Base-by-base conservation (phyloP, 495 filamentous ascomycete genomes). In the Aspergillus nidulans region DNA sequence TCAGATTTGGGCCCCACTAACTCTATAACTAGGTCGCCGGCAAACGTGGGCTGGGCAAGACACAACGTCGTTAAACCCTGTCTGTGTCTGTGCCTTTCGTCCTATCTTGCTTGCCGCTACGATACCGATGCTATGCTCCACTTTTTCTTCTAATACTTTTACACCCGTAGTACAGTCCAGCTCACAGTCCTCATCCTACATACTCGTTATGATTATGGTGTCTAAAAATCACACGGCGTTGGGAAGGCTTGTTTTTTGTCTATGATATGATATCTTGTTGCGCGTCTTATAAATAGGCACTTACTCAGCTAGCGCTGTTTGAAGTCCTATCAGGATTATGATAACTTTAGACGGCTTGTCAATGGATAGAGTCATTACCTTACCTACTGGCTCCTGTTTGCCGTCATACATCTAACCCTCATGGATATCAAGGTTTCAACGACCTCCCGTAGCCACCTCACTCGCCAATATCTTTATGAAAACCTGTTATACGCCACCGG, bases 31-130 rank as follows among this genome's bases (percentile, higher is more conserved):
- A 52, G 82, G 80, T 83, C 64, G 63, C 79, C 56, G 81, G 81
- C 56, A 84, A 84, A 64, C 75, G 81, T 49, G 70, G 76, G 38
- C 80, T 83, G 60, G 80, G 80, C 53, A 84, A 83, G 75, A 83
- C 74, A 43, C 70, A 81, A 55, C 75, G 78, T 62, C 79, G 81
- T 68, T 84, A 75, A 69, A 28, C 34, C 24, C 34, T 28, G 30
- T 41, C 32, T 13, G 18, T 28, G 30, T 41, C 32, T 13, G 18
- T 19, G 26, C 44, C 18, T 43, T 36, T n/a, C 20, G 46, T 21
- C 38, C 13, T 30, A 19, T 30, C 24, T 46, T 18, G 15, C 13
- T 46, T 25, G 42, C 42, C 20, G 44, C 44, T 46, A 46, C 44
- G 44, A 30, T 46, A 46, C 23, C 44, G 44, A 46, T 46, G 44